Evolutionary conservation across 257 asterid genomes (phyloP), one percentile per base, ranked within the genome.

Genomic region (Coffea canephora): DNA sequence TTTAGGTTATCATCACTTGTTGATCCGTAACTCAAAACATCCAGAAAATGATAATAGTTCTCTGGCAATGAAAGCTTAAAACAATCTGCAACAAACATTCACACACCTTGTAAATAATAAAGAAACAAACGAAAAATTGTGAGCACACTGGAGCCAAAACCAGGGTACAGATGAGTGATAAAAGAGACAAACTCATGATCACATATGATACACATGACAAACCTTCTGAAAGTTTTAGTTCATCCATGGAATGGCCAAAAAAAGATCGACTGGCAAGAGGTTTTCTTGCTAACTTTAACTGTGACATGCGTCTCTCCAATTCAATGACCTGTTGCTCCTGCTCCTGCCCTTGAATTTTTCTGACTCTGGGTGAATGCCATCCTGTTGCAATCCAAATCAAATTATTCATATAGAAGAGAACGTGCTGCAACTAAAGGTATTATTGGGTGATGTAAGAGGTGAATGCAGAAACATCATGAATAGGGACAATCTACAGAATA

Each of bases 231-330:
- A 84, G 70, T 82, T 81, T 84, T 2, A 85, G 86, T 75, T 87
- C 91, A 15, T 88, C 90, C 92, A 85, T 81, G 65, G 94, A 85
- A 84, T 82, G 66, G 75, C 84, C 79, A 43, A 81, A 82, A 83
- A 79, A 81, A 68, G 89, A 59, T 49, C 76, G 95, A 50, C 49
- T 59, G 55, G 76, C 81, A 50, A 69, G 43, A 76, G 88, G 88
- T 69, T 83, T 89, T 52, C 85, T 69, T 50, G 87, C 83, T 12
- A 94, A 65, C 73, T 85, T 94, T 73, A 93, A 86, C 77, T 89
- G 88, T 52, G 97, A 85, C 79, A 91, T 86, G 69, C 88, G 97
- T 85, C 78, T 79, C 90, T 90, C 94, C 27, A 72, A 79, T 82
- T 94, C 95, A 78, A 93, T 81, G 71, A 85, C 82, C 23, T 80